phyloP scores from a whole-genome alignment of 2,329 filamentous ascomycete species.

The Calonectria hongkongensis region DNA sequence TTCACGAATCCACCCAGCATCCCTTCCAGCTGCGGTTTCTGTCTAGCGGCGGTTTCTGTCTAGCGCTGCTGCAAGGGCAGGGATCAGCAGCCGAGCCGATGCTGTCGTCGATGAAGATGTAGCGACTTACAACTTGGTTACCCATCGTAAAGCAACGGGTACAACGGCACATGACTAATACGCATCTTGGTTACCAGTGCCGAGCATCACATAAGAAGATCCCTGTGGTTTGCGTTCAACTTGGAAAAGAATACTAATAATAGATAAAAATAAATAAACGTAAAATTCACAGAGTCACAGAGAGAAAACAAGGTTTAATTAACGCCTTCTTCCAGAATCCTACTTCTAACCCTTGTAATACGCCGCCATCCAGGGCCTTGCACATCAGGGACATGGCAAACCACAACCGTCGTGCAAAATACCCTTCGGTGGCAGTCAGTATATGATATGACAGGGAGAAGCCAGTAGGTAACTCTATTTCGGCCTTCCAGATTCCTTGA shows the following conservation, averaged over 20 bases:
- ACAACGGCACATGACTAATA: neutral
- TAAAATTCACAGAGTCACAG: too few species aligned
- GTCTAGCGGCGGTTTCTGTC: neutral
- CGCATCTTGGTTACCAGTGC: neutral
- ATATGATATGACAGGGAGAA: too few species aligned
- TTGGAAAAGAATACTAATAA: neutral
- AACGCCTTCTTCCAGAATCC: neutral
- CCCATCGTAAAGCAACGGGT: neutral
- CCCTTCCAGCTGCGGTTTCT: neutral
- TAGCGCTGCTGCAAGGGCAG: neutral
- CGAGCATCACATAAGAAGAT: neutral
- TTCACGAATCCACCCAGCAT: slow-evolving; percentile 4
- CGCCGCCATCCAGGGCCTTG: neutral
- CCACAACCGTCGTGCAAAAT: too few species aligned
- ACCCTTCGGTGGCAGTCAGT: too few species aligned
- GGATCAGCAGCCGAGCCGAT: slow-evolving; percentile 11
- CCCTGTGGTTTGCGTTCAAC: neutral
- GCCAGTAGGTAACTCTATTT: too few species aligned
- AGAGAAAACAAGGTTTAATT: slow-evolving; percentile 10
- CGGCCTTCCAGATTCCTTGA: too few species aligned
- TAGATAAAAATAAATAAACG: too few species aligned
- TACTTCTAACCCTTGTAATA: neutral
- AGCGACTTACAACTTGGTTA: neutral
- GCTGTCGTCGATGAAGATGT: neutral
- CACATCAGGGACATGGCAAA: too few species aligned